Evolutionary conservation across 208 protist genomes (phyloP).

Genomic region (Crithidia sp.): DNA sequence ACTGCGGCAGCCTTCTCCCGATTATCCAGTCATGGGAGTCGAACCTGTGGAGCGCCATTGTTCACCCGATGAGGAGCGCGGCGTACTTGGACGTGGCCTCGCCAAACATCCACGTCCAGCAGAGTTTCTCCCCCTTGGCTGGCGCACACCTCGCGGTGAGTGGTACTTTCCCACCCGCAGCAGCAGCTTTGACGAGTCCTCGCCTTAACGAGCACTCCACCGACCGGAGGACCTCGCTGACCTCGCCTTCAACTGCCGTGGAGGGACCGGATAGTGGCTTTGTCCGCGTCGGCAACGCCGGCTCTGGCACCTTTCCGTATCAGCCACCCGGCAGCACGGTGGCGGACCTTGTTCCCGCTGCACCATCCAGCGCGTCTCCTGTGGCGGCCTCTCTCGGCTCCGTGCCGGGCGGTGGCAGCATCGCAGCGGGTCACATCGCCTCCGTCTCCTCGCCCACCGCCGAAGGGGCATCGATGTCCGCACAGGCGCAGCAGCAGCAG

Average conservation of each 20-base stretch:
- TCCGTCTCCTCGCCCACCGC: not conserved
- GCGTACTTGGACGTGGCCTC: constrained; percentile 54
- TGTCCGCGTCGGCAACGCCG: not conserved
- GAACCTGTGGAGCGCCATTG: constrained; percentile 52
- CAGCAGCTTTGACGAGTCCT: not conserved
- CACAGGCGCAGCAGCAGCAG: not conserved
- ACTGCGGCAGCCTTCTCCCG: constrained; percentile 21
- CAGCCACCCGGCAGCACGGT: not conserved
- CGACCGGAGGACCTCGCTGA: not conserved
- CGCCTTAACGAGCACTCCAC: not conserved
- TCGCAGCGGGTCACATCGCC: not conserved
- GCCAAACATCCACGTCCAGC: constrained; percentile 28
- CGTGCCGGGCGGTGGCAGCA: not conserved
- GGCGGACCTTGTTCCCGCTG: not conserved
- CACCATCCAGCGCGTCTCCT: not conserved
- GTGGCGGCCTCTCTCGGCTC: not conserved
- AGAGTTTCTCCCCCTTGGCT: constrained; percentile 8
- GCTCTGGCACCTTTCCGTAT: not conserved
- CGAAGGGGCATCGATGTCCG: not conserved
- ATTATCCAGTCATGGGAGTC: constrained; percentile 47
- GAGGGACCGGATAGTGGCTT: too few relatives aligned
- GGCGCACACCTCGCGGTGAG: not conserved
- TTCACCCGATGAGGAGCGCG: constrained; percentile 38
- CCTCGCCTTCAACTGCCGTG: not conserved
- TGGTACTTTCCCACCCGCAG: not conserved